phyloP scores from a whole-genome alignment of 148 eudicot species.

The Camellia japonica region DNA sequence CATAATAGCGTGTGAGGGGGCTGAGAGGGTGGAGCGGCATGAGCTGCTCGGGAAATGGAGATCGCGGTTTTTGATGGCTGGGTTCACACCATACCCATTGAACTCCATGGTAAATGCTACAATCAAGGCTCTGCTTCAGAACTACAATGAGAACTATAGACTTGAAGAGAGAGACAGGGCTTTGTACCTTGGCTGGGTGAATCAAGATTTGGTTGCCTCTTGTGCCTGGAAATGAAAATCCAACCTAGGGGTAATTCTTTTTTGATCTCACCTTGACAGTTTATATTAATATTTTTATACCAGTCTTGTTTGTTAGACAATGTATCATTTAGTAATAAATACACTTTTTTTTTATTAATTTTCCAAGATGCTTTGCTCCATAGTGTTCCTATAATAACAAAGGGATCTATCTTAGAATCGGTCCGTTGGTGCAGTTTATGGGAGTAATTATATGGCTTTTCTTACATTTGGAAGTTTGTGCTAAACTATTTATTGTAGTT shows the following conservation, averaged over 20 bases:
- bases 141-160: constrained; percentile 38
- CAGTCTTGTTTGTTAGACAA: constrained; percentile 1
- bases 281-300: neutral
- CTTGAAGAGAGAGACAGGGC: constrained; percentile 50
- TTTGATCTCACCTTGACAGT: neutral
- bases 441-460: no score
- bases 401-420: no score
- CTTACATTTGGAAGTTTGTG: no score
- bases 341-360: neutral
- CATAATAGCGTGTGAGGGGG: constrained; percentile 59
- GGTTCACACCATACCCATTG: constrained; percentile 51
- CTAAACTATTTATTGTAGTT: no score
- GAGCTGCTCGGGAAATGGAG: constrained; percentile 65
- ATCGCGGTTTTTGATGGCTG: constrained; percentile 57
- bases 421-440: no score
- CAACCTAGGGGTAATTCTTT: neutral
- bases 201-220: constrained; percentile 40
- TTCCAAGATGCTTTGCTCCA: neutral
- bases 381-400: neutral
- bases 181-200: constrained; percentile 55
- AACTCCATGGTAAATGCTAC: constrained; percentile 47
- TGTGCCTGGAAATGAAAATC: constrained; percentile 52
- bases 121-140: constrained; percentile 35
- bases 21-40: constrained; percentile 56
- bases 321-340: constrained; percentile 13